Evolutionary conservation across 257 asterid species (phyloP).

Genomic region (Nicotiana obtusifolia): DNA sequence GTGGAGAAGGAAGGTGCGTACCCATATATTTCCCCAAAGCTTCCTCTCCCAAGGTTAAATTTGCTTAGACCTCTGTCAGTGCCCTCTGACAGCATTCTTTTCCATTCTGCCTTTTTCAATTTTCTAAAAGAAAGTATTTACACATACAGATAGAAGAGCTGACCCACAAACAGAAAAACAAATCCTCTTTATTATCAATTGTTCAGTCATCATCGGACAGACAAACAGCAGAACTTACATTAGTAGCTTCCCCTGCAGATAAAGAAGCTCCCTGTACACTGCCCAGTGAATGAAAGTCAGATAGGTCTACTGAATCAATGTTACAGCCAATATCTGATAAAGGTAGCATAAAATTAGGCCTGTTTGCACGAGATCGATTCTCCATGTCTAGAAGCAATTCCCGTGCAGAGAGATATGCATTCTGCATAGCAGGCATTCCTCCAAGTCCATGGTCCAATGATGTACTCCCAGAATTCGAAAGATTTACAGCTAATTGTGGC

Average conservation of each 20-base stretch:
- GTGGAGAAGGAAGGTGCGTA: background rate
- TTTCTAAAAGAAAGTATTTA: conserved; percentile 6
- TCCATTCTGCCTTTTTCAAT: background rate
- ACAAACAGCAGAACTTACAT: conserved; percentile 50
- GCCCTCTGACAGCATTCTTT: background rate
- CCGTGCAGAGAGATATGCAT: background rate
- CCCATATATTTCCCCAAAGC: conserved; percentile 4
- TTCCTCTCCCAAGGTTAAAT: conserved; percentile 6
- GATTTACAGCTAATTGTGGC: background rate
- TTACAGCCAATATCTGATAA: conserved; percentile 12
- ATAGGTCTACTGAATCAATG: conserved; percentile 14
- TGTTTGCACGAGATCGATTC: conserved; percentile 16
- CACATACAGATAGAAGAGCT: background rate
- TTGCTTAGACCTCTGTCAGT: conserved; percentile 5
- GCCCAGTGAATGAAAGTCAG: conserved; percentile 27
- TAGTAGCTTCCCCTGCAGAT: conserved; percentile 18
- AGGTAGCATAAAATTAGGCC: conserved; percentile 13
- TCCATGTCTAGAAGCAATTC: conserved; percentile 25
- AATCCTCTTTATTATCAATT: background rate
- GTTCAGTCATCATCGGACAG: conserved; percentile 60
- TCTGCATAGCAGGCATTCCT: conserved; percentile 6
- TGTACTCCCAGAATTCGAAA: background rate
- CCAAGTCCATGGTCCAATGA: conserved; percentile 10
- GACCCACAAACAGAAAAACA: background rate
- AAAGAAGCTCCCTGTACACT: conserved; percentile 20